These are phyloP conservation scores for Dryadomyces quercus-mongolicae DNA, from an alignment of 2,329 filamentous ascomycete genomes.

Conservation along the genomic window DNA sequence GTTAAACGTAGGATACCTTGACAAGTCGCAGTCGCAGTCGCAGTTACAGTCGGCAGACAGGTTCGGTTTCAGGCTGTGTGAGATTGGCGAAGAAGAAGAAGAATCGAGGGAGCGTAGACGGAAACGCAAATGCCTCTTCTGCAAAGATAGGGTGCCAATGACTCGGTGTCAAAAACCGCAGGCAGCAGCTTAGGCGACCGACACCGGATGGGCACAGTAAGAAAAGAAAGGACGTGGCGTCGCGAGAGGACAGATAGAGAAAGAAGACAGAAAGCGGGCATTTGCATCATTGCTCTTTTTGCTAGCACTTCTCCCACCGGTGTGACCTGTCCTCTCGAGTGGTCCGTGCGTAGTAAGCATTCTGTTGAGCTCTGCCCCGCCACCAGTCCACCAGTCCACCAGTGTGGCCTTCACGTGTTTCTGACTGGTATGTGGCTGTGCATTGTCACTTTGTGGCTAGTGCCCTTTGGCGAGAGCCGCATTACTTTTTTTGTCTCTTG, in stretches of 20 bases:
- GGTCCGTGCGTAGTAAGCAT: constrained; percentile 5
- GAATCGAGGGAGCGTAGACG: neutral
- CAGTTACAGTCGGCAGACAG: neutral
- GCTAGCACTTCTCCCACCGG: neutral
- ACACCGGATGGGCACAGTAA: neutral
- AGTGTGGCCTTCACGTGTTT: neutral
- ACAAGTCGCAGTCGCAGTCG: neutral
- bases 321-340: constrained; percentile 10
- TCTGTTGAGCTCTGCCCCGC: neutral
- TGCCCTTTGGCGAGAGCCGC: neutral
- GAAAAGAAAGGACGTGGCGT: neutral
- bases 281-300: constrained; percentile 8
- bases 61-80: neutral
- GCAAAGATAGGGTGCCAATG: neutral
- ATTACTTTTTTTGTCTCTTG: neutral
- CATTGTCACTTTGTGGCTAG: neutral
- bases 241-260: neutral
- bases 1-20: neutral
- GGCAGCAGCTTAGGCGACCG: neutral
- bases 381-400: neutral
- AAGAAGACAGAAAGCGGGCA: neutral
- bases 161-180: neutral
- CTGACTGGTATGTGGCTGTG: neutral
- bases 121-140: neutral
- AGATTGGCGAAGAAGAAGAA: neutral